Evolutionary conservation across 768 basidiomycete species (phyloP).

Genomic region (Amanita brunnescens): DNA sequence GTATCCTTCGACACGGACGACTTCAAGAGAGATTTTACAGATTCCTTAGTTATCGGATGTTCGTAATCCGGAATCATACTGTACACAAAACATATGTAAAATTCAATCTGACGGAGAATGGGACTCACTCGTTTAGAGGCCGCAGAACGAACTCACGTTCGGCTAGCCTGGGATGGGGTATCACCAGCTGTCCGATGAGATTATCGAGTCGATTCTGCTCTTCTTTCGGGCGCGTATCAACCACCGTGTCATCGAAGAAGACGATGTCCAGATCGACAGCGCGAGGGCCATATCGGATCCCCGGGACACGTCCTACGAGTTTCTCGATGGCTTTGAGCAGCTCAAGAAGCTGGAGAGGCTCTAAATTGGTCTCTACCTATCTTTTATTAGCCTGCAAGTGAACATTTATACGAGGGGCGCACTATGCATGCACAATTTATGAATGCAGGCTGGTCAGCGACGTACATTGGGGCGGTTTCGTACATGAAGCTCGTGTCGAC

Average conservation of each 20-base stretch:
- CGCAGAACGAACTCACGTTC: conserved; percentile 92
- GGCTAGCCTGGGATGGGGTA: conserved; percentile 74
- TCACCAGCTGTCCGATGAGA: conserved; percentile 57
- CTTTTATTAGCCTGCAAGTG: not conserved
- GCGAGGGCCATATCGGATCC: conserved; percentile 79
- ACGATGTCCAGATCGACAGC: conserved; percentile 87
- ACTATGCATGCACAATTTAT: conserved; percentile 90
- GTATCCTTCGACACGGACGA: conserved; percentile 24
- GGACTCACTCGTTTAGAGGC: conserved; percentile 76
- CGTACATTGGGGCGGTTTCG: conserved; percentile 94
- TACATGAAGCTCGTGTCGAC: conserved; percentile 85
- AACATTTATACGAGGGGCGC: conserved; percentile 20
- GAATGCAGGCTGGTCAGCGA: conserved; percentile 81
- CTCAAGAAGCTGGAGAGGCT: conserved; percentile 47
- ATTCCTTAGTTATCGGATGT: conserved; percentile 50
- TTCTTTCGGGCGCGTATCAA: conserved; percentile 45
- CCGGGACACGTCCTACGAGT: conserved; percentile 68
- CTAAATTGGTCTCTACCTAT: conserved; percentile 70
- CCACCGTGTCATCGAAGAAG: conserved; percentile 52
- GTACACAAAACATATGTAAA: not conserved
- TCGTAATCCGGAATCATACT: conserved; percentile 76
- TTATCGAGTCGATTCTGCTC: conserved; percentile 39
- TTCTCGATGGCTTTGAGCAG: conserved; percentile 68
- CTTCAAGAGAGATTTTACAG: conserved; percentile 37
- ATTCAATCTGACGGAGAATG: not conserved